A percentile compares a stretch with the other conserved stretches of the same genome.
Evolutionary conservation across 768 basidiomycete genomes (phyloP).

Genomic region (Panellus pusillus): DNA sequence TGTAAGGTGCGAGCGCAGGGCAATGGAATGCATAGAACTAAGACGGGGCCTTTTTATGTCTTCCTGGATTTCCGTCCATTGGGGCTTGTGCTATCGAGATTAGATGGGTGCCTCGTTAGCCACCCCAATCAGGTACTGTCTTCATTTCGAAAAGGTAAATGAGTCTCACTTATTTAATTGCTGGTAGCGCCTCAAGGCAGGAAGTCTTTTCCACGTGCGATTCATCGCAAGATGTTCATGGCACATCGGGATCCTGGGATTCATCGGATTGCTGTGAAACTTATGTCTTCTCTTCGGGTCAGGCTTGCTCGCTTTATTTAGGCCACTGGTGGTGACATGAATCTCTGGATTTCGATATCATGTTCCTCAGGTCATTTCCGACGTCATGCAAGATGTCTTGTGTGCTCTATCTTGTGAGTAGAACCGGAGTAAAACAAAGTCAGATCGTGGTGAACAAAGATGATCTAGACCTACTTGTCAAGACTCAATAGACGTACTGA

Average conservation of each 20-base stretch:
- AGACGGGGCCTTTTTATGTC: conserved; percentile 36
- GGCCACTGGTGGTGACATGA: too few relatives aligned
- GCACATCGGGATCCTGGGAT: conserved; percentile 14
- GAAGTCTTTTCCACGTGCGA: conserved; percentile 23
- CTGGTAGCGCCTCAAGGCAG: conserved; percentile 22
- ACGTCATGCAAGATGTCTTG: too few relatives aligned
- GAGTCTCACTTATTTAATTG: conserved; percentile 24
- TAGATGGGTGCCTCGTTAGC: conserved; percentile 14
- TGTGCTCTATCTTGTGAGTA: too few relatives aligned
- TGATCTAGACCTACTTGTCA: too few relatives aligned
- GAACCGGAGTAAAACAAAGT: too few relatives aligned
- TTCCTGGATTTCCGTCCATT: conserved; percentile 31
- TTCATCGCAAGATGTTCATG: conserved; percentile 10
- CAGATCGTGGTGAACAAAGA: too few relatives aligned
- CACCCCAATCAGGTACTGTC: conserved; percentile 24
- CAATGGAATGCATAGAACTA: conserved; percentile 30
- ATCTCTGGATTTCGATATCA: too few relatives aligned
- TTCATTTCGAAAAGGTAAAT: conserved; percentile 26
- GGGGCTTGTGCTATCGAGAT: conserved; percentile 41
- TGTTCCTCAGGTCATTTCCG: too few relatives aligned
- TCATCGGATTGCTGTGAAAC: neutral
- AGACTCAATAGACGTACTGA: neutral
- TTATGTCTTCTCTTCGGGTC: too few relatives aligned
- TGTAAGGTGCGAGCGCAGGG: conserved; percentile 25
- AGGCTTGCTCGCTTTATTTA: too few relatives aligned